Evolutionary conservation across 2,329 filamentous ascomycete genomes (phyloP).

Genomic region (Stylonectria norvegica): DNA sequence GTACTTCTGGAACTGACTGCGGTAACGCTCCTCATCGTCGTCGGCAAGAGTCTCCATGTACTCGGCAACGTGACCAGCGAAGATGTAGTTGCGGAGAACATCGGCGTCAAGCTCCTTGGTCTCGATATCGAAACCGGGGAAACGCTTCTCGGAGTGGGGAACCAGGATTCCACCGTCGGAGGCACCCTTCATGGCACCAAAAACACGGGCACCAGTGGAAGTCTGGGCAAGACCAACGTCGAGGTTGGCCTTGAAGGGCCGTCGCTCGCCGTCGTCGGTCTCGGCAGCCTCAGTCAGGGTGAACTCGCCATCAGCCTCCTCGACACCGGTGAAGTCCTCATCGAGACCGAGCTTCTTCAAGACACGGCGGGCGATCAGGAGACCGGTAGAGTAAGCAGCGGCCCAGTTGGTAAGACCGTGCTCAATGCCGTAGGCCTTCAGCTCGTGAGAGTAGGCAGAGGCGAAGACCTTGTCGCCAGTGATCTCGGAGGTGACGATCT

Average conservation of each 20-base stretch:
- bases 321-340: constrained; percentile 89
- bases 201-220: constrained; percentile 97
- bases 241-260: constrained; percentile 98
- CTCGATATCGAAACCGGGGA: constrained; percentile 98
- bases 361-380: constrained; percentile 93
- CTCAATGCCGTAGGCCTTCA: constrained; percentile 93
- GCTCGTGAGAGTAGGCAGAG: constrained; percentile 93
- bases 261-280: constrained; percentile 86
- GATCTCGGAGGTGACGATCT: constrained; percentile 96
- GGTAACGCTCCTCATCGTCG: constrained; percentile 99
- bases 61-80: constrained; percentile 95
- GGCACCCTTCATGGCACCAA: constrained; percentile 99
- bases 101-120: constrained; percentile 96
- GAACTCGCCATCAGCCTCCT: constrained; percentile 96
- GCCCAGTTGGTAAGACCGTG: constrained; percentile 99
- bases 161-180: constrained; percentile 96
- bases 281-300: constrained; percentile 91
- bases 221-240: constrained; percentile 97
- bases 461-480: constrained; percentile 95
- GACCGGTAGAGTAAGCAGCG: constrained; percentile 92
- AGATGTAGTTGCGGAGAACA: constrained; percentile 98
- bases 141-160: constrained; percentile 98
- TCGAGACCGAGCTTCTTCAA: constrained; percentile 96
- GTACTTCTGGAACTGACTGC: constrained; percentile 97
- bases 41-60: constrained; percentile 99